Conservation (phyloP, 345 rosid species). For the Rhodomyrtus tomentosa region DNA sequence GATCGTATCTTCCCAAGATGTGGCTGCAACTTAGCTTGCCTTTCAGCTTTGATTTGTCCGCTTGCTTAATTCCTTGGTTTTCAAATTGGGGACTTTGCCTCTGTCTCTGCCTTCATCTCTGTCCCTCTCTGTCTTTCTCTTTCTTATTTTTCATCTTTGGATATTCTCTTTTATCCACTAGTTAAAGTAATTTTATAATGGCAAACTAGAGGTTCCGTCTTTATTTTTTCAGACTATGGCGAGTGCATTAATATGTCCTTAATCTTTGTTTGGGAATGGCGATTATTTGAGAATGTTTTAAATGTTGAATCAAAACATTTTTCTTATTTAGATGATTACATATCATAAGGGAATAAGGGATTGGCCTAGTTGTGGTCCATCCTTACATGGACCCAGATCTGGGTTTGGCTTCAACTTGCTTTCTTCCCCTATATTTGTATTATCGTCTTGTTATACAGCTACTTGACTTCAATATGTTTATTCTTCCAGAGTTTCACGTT, state of each 20-base stretch:
- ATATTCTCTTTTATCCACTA: not conserved
- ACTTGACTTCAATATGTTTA: not conserved
- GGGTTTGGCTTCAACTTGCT: not conserved
- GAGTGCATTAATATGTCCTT: not conserved
- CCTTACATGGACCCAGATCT: not conserved
- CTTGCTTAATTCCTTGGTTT: not conserved
- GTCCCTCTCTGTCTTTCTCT: not conserved
- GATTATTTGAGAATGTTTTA: not conserved
- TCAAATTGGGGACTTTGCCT: not conserved
- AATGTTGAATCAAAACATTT: not conserved
- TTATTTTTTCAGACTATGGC: not conserved
- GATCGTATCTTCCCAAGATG: not conserved
- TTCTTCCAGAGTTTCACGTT: conserved; percentile 68
- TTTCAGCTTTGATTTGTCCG: not conserved
- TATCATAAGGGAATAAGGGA: not conserved
- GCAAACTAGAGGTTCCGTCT: not conserved
- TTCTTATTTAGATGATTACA: not conserved
- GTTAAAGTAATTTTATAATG: not conserved
- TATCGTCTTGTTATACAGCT: not conserved
- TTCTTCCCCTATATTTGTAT: not conserved
- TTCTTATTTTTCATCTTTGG: not conserved
- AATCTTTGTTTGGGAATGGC: not conserved
- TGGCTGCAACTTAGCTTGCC: not conserved
- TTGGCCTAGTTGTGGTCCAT: not conserved
- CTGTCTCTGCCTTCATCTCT: not conserved